A percentile compares a stretch with the other conserved stretches of the same genome.
Conservation (phyloP, 768 basidiomycete species). For the Clitopilus passeckerianus region DNA sequence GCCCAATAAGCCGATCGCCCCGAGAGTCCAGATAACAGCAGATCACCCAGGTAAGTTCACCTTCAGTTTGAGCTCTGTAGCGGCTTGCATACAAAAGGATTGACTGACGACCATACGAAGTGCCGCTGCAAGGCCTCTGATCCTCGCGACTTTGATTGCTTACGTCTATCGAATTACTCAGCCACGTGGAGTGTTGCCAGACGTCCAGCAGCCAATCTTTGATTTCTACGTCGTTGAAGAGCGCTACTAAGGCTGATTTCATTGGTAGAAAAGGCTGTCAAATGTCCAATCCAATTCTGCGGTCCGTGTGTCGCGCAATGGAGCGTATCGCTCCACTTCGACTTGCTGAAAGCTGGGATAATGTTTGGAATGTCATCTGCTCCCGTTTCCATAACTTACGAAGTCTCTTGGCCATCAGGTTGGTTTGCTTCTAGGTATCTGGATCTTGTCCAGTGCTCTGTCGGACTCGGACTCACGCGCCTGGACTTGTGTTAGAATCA, state of each 20-base stretch:
- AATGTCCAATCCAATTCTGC: conserved; percentile 36
- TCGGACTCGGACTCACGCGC: neutral
- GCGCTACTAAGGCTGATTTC: neutral
- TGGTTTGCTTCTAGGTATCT: conserved; percentile 64
- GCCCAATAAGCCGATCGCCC: too few relatives aligned
- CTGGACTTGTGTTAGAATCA: conserved; percentile 35
- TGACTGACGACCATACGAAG: too few relatives aligned
- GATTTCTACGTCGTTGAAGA: neutral
- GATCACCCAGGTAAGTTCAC: too few relatives aligned
- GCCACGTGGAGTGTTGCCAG: neutral
- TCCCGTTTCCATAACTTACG: conserved; percentile 6
- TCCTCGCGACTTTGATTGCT: neutral
- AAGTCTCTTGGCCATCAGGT: conserved; percentile 37
- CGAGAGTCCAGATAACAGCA: too few relatives aligned
- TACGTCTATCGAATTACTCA: neutral
- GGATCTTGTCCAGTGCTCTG: neutral
- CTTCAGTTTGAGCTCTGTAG: too few relatives aligned
- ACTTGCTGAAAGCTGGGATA: conserved; percentile 91
- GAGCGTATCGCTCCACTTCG: conserved; percentile 82
- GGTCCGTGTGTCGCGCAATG: conserved; percentile 62
- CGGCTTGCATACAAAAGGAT: too few relatives aligned
- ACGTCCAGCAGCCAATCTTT: neutral
- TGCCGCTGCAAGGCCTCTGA: neutral
- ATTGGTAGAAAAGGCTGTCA: neutral
- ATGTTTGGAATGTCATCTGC: conserved; percentile 49